Evolutionary conservation across 768 basidiomycete genomes (phyloP), one percentile per base, ranked within the genome.

Genomic region (Lenzites betulinus): DNA sequence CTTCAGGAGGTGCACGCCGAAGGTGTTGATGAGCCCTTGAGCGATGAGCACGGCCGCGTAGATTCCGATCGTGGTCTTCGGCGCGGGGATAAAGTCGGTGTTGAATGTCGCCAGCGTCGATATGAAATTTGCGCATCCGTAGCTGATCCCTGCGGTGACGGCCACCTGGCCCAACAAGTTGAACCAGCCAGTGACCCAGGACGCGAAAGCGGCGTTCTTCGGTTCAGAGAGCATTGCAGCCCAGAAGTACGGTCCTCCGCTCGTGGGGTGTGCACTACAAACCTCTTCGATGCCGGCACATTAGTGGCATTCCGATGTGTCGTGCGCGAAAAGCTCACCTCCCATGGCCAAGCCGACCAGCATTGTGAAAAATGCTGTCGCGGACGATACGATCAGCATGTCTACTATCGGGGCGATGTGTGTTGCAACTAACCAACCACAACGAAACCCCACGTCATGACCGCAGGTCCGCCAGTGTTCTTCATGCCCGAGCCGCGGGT

Each of bases 231-330:
- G 73, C 83, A 90, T 88, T 1, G 89, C 88, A n/a, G 88, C 85
- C 90, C 89, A 90, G 71, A 86, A 90, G 66, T 90, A 90, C 0
- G 90, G 89, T 0, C 89, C 89, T 7, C 89, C 87, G 50, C 83
- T 86, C 2, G 87, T 88, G 5, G 86, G 87, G 74, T 85, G 87
- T 2, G 87, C 85, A 62, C 86, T 88, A 60, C 75, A 78, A 33
- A 77, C 72, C 70, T 81, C 79, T 66, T 39, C 18, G 18, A 30
- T 25, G 22, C 18, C 7, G 13, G 36, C 3, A 20, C 22, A 5
- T 12, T 38, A 25, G 20, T 51, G 42, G 25, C 36, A 18, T 18
- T 20, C 23, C 12, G 15, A 20, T 11, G 30, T 33, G 30, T 33
- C 11, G n/a, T 20, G 30, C 7, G 20, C 23, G 16, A 7, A 46